These are phyloP conservation scores for Obelidium mucronatum DNA, from an alignment of 192 early-diverging fungal species.

Conservation along the genomic window DNA sequence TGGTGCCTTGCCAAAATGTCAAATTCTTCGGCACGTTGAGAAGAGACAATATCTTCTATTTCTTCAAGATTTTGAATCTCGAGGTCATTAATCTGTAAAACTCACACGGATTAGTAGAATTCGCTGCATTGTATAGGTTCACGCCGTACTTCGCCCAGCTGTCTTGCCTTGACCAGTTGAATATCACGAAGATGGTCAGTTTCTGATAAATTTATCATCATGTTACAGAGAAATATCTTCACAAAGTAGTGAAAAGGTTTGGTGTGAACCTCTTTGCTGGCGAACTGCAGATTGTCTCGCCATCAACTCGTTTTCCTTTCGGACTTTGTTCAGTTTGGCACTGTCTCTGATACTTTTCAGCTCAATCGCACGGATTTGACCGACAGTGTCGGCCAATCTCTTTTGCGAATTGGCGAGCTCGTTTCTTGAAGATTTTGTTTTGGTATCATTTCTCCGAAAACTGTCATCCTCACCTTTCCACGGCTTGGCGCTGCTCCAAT, in stretches of 20 bases:
- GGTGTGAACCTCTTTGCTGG: constrained; percentile 27
- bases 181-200: constrained; percentile 32
- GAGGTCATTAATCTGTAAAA: constrained; percentile 31
- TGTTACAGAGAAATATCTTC: background rate
- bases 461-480: constrained; percentile 22
- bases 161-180: constrained; percentile 27
- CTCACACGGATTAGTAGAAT: background rate
- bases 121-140: background rate
- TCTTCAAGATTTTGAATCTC: constrained; percentile 30
- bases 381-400: constrained; percentile 13
- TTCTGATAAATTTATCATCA: constrained; percentile 8
- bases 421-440: background rate
- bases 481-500: constrained; percentile 33
- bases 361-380: constrained; percentile 25
- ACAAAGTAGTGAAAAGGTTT: background rate
- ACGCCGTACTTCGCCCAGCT: constrained; percentile 17
- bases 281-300: constrained; percentile 3
- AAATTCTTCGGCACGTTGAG: constrained; percentile 26
- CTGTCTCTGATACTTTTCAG: constrained; percentile 26
- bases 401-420: constrained; percentile 32
- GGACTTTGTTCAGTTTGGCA: background rate
- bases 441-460: background rate
- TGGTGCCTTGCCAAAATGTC: constrained; percentile 13
- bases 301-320: constrained; percentile 31
- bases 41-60: constrained; percentile 9